phyloP scores from a whole-genome alignment of 768 basidiomycete genomes.

The Tulasnella sp. region DNA sequence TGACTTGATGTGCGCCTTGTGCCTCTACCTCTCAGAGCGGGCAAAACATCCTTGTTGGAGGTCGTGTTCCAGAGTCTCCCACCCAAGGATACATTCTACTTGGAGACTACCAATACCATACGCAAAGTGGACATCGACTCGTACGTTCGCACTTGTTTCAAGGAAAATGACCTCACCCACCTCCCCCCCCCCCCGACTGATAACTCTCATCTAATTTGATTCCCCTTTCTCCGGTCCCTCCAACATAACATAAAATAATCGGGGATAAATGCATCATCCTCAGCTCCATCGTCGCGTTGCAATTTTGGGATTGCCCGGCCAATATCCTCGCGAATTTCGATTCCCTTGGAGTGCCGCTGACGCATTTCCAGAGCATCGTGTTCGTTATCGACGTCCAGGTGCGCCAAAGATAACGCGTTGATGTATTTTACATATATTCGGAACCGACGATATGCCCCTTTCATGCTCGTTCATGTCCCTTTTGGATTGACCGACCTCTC shows the following conservation, averaged over 20 bases:
- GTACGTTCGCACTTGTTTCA: slow-evolving; percentile 26
- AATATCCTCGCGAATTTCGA: slow-evolving; percentile 55
- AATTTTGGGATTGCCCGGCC: slow-evolving; percentile 93
- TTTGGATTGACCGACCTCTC: not conserved
- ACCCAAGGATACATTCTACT: slow-evolving; percentile 77
- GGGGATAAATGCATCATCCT: too few relatives aligned
- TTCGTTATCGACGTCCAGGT: slow-evolving; percentile 95
- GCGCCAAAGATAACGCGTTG: slow-evolving; percentile 23
- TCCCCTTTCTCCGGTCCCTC: not conserved
- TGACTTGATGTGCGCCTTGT: not conserved
- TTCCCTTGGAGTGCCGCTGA: slow-evolving; percentile 60
- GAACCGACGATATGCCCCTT: slow-evolving; percentile 5
- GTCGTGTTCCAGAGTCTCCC: slow-evolving; percentile 81
- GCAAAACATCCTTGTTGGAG: slow-evolving; percentile 79
- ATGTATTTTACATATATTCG: not conserved
- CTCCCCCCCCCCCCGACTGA: not conserved
- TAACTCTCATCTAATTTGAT: slow-evolving; percentile 6
- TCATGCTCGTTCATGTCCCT: not conserved
- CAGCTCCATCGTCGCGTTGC: slow-evolving; percentile 84
- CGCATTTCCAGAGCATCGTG: slow-evolving; percentile 72
- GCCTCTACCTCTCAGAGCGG: slow-evolving; percentile 40
- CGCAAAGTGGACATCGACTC: slow-evolving; percentile 72
- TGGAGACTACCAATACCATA: slow-evolving; percentile 75
- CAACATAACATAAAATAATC: too few relatives aligned
- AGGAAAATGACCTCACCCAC: too few relatives aligned